A percentile compares a stretch with the other conserved stretches of the same genome.
Evolutionary conservation across 805 yeast genomes (phyloP).

Genomic region (Saturnispora zaruensis): DNA sequence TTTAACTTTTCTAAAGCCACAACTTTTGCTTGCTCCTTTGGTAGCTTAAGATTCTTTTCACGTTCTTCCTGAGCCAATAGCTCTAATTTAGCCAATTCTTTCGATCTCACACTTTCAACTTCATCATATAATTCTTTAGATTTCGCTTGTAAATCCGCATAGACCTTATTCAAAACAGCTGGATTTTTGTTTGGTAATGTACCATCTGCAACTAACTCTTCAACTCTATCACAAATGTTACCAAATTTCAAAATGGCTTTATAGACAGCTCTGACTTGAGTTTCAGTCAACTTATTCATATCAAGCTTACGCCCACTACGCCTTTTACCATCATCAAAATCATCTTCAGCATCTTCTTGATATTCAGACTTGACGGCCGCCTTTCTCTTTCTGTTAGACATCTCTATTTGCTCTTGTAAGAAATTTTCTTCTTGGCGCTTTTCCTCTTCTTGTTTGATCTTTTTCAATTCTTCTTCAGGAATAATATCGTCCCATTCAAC

Average conservation of each 20-base stretch:
- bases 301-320: conserved; percentile 32
- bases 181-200: conserved; percentile 79
- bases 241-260: conserved; percentile 77
- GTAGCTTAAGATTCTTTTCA: conserved; percentile 28
- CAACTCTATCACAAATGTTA: conserved; percentile 68
- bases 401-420: conserved; percentile 79
- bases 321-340: conserved; percentile 25
- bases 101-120: conserved; percentile 57
- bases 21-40: conserved; percentile 18
- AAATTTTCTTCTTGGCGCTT: conserved; percentile 78
- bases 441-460: conserved; percentile 86
- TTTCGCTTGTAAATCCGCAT: conserved; percentile 56
- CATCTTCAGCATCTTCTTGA: conserved; percentile 31
- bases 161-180: conserved; percentile 64
- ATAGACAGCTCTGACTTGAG: conserved; percentile 80
- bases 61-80: conserved; percentile 49
- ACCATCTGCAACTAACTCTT: conserved; percentile 82
- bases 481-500: conserved; percentile 99
- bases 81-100: conserved; percentile 50
- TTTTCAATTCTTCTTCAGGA: conserved; percentile 85
- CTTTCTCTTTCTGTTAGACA: conserved; percentile 74
- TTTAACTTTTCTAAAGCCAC: conserved; percentile 28
- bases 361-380: conserved; percentile 49
- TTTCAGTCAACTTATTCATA: conserved; percentile 59
- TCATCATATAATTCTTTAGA: conserved; percentile 54